phyloP scores from a whole-genome alignment of 352 stramenopile species.

The Phytophthora ohioensis region DNA sequence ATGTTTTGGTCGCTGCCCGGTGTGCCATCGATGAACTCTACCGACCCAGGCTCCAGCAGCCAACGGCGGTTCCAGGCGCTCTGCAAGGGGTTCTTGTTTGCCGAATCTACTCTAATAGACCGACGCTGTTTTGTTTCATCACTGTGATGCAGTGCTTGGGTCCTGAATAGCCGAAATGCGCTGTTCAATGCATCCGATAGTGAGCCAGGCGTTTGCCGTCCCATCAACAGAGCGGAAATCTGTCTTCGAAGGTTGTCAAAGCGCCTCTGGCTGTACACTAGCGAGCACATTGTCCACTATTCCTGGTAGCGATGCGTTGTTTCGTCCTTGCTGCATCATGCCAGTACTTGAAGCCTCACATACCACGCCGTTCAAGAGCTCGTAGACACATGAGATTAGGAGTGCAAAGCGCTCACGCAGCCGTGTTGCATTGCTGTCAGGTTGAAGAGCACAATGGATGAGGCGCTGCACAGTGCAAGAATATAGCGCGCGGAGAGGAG shows the following conservation, averaged over 20 bases:
- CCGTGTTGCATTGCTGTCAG: background rate
- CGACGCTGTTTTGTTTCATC: background rate
- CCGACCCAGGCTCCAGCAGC: conserved; percentile 21
- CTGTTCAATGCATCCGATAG: conserved; percentile 1
- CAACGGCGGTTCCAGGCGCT: conserved; percentile 22
- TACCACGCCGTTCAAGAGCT: conserved; percentile 4
- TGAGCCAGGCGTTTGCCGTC: background rate
- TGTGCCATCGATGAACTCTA: conserved; percentile 1
- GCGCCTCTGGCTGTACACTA: conserved; percentile 31
- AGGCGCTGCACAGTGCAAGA: conserved; percentile 13
- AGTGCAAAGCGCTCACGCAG: conserved; percentile 14
- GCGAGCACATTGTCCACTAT: conserved; percentile 48
- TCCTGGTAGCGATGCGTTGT: conserved; percentile 11
- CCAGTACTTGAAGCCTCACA: background rate
- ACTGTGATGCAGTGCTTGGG: background rate
- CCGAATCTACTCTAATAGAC: background rate
- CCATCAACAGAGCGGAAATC: conserved; percentile 16
- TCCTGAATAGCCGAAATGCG: conserved; percentile 17
- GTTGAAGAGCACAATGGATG: conserved; percentile 10
- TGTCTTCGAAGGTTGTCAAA: conserved; percentile 21
- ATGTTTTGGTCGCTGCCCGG: background rate
- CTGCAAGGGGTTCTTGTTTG: background rate
- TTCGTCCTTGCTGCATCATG: too few relatives aligned
- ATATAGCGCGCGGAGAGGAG: conserved; percentile 16
- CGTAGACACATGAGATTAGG: conserved; percentile 21